Evolutionary conservation across 2,329 filamentous ascomycete genomes (phyloP).

Genomic region (Ophiostoma populinum): DNA sequence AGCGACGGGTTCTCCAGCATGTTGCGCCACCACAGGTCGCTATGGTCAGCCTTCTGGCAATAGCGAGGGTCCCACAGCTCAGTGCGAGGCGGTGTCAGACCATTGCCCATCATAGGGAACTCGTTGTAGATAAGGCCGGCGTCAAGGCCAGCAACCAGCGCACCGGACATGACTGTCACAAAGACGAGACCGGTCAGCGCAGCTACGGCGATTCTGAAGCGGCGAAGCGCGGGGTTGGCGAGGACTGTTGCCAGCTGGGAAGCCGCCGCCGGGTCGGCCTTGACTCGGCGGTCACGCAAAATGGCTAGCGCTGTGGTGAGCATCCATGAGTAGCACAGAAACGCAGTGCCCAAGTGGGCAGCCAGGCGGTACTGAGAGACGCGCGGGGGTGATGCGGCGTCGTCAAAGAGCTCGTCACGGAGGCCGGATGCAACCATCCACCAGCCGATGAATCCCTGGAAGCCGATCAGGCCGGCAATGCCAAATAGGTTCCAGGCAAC

Average conservation of each 20-base stretch:
- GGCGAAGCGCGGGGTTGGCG: constrained; percentile 45
- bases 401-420: constrained; percentile 87
- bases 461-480: constrained; percentile 78
- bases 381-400: constrained; percentile 76
- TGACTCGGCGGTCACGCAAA: constrained; percentile 56
- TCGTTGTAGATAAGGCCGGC: constrained; percentile 98
- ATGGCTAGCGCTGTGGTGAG: constrained; percentile 74
- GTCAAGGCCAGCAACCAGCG: constrained; percentile 83
- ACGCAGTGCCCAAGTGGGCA: constrained; percentile 77
- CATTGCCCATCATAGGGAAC: constrained; percentile 86
- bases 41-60: constrained; percentile 56
- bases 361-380: constrained; percentile 90
- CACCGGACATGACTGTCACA: constrained; percentile 81
- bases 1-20: constrained; percentile 92
- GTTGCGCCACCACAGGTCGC: constrained; percentile 92
- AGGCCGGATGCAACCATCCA: constrained; percentile 99
- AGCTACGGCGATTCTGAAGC: constrained; percentile 57
- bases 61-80: constrained; percentile 83
- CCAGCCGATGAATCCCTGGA: constrained; percentile 92
- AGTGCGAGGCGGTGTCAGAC: constrained; percentile 59
- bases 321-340: constrained; percentile 90
- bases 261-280: constrained; percentile 48
- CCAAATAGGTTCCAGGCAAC: constrained; percentile 67
- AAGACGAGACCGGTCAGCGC: constrained; percentile 65
- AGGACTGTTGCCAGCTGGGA: constrained; percentile 43